Evolutionary conservation across 345 rosid species (phyloP).

Genomic region (Citrus reticulata): DNA sequence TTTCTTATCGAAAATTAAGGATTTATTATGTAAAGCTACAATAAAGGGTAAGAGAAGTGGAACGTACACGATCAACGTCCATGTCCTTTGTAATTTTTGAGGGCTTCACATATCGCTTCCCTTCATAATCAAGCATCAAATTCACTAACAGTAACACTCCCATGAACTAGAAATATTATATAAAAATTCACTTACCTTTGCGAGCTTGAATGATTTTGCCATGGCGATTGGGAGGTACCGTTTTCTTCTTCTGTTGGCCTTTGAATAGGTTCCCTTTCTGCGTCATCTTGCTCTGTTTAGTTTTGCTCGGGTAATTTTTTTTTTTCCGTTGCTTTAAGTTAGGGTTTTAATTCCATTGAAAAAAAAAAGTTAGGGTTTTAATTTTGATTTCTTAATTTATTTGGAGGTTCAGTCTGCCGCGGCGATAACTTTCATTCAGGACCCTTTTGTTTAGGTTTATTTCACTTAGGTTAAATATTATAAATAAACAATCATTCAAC

Average conservation of each 20-base stretch:
- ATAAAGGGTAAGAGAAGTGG: not conserved
- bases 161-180: not conserved
- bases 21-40: not conserved
- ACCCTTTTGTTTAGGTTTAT: not conserved
- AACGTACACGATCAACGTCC: conserved; percentile 61
- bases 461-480: too few relatives aligned
- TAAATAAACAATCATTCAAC: not conserved
- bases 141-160: not conserved
- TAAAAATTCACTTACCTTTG: conserved; percentile 43
- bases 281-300: conserved; percentile 48
- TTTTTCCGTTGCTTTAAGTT: not conserved
- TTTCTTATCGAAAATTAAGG: not conserved
- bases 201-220: conserved; percentile 57
- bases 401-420: not conserved
- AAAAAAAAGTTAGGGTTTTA: not conserved
- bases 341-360: not conserved
- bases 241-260: conserved; percentile 75
- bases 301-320: conserved; percentile 11
- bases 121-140: conserved; percentile 26
- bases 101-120: conserved; percentile 75
- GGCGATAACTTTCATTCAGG: not conserved
- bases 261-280: conserved; percentile 81
- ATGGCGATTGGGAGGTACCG: conserved; percentile 72
- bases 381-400: not conserved
- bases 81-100: conserved; percentile 61